These are phyloP conservation scores for Castanea crenata DNA, from an alignment of 306 rosid species.

Conservation along the genomic window DNA sequence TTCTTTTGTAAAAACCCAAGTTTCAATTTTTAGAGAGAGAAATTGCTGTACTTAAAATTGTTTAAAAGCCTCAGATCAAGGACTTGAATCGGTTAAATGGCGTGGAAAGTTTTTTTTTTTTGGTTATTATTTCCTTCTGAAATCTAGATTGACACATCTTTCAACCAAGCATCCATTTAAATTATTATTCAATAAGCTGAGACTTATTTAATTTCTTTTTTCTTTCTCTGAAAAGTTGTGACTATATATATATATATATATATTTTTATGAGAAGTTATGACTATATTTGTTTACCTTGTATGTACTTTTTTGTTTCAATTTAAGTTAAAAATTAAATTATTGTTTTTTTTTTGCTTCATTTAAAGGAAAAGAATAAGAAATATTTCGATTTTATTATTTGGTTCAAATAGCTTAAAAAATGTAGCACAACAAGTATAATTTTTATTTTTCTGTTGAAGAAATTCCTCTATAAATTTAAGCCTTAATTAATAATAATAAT, in stretches of 20 bases:
- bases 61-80: not conserved
- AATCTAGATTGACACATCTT: slow-evolving; percentile 15
- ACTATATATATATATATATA: too few species aligned
- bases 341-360: not conserved
- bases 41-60: not conserved
- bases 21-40: not conserved
- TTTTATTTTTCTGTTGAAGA: too few species aligned
- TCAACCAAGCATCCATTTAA: slow-evolving; percentile 16
- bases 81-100: not conserved
- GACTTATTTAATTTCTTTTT: too few species aligned
- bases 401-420: too few species aligned
- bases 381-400: too few species aligned
- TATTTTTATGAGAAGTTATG: too few species aligned
- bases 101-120: not conserved
- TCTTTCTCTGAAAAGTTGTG: too few species aligned
- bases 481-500: too few species aligned
- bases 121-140: not conserved
- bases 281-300: not conserved
- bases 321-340: not conserved
- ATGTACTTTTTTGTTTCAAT: not conserved
- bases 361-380: not conserved
- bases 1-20: not conserved
- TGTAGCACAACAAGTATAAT: too few species aligned
- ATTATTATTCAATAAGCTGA: not conserved
- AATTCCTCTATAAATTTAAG: too few species aligned